Base-by-base conservation (phyloP, 139 green algal species). In the Prasinococcaceae sp. region DNA sequence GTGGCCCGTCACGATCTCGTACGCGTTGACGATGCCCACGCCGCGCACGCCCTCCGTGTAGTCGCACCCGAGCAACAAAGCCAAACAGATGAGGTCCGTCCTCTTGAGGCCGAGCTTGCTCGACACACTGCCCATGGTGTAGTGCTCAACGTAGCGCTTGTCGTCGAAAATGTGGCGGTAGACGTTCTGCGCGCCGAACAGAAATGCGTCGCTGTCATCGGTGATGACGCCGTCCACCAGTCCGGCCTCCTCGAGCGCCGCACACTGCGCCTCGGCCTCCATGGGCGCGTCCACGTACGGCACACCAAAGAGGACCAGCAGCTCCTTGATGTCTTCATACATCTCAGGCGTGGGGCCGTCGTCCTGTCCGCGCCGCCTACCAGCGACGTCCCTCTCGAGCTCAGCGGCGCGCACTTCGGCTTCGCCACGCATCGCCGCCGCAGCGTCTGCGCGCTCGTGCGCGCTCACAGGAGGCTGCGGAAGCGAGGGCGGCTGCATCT, bases 141-240 rank as follows among this genome's bases (percentile, higher is more conserved):
- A 98, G 65, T 92, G 78, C 73, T 98, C 90, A 29, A 72, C 59
- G 49, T 94, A 96, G 61, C 88, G 85, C 26, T 70, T 67, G 14
- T 63, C 57, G 26, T 76, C 57, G 66, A 92, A 92, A 12, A 92
- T 65, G 60, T 86, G 75, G 23, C 80, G 58, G 71, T 90, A 98
- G 9, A 98, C 77, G 17, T 19, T 44, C n/a, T 16, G 16, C 12
- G 48, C 87, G 1, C 90, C 90, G 75, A 99, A 99, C 22, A 99
- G 76, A 58, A 99, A 95, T 1, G 75, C 92, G 55, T 99, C 90
- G 43, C 88, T 93, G 61, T 99, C 90, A 38, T 99, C 92, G 6
- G 90, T 98, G 17, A 97, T 79, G 17, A 95, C 81, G 4, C 81
- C 90, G 51, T 99, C 86, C 46, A 99, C 90, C 30, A 97, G 69